Base-by-base conservation (phyloP, 2,329 filamentous ascomycete species). In the Setomelanomma holmii region DNA sequence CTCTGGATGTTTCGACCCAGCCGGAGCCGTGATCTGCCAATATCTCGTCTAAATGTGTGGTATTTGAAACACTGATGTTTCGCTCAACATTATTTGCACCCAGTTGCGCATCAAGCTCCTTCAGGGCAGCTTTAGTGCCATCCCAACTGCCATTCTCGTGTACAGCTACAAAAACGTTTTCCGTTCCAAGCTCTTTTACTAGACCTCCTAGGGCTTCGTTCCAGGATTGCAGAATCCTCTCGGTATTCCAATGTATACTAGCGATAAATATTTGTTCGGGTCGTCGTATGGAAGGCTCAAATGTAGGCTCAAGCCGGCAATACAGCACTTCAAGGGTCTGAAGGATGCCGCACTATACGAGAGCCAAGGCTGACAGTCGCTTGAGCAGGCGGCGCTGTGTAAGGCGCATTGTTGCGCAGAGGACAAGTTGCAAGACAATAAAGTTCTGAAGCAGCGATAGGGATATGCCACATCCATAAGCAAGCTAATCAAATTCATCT, bases 121-220 rank as follows among this genome's bases (percentile, higher is more conserved):
- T 72, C 55, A 90, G 74, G 6, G 82, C 83, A 8, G 76, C 80
- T 70, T 89, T 89, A 11, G 23, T 88, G 56, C 86, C 78, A 68
- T 90, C 88, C 78, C 82, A 86, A 66, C 85, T 88, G 10, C 87
- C 87, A 60, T 84, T 87, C 72, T 90, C 87, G 48, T 83, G 81
- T 17, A 90, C 79, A 53, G 83, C 86, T 38, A 91, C 80, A 65
- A 82, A 90, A 4, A 90, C 82, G 66, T 89, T 89, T 4, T 84
- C 77, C 0, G 80, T 74, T 0, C 87, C 87, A 4, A 89, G 74
- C 3, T 76, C 73, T 34, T 79, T 75, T 7, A 81, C 79, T 12
- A 90, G 74, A 4, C 80, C 75, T 3, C 87, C 50, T 4, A 90
- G 75, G 0, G 84, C 85, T 6, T 79, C 72, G 55, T 80, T 85